phyloP scores from a whole-genome alignment of 495 filamentous ascomycete species.

The Penicillium samsonianum region DNA sequence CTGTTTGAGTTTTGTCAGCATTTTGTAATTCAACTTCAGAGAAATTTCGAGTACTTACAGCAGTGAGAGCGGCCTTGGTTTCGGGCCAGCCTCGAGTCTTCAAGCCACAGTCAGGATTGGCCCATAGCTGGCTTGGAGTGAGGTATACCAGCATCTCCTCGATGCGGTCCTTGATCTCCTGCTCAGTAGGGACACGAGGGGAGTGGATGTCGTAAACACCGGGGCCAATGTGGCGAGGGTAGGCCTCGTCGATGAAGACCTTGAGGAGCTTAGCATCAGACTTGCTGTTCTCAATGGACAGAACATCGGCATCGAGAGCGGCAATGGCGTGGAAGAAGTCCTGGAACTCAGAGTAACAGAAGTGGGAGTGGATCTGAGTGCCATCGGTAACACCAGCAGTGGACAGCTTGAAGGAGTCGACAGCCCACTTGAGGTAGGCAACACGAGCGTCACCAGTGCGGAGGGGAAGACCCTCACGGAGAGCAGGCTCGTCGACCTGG shows the following conservation, averaged over 20 bases:
- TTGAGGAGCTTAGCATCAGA: slow-evolving; percentile 97
- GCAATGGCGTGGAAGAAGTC: slow-evolving; percentile 99
- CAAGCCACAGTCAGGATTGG: slow-evolving; percentile 97
- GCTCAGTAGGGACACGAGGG: slow-evolving; percentile 88
- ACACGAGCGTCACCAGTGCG: slow-evolving; percentile 88
- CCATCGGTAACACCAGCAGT: slow-evolving; percentile 87
- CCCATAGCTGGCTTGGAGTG: slow-evolving; percentile 94
- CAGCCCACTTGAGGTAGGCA: slow-evolving; percentile 94
- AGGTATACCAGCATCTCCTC: slow-evolving; percentile 96
- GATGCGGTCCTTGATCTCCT: slow-evolving; percentile 96
- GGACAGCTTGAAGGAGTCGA: slow-evolving; percentile 93
- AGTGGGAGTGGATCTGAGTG: slow-evolving; percentile 99
- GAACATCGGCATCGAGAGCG: slow-evolving; percentile 94
- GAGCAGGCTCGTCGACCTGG: slow-evolving; percentile 98
- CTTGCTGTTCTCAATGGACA: slow-evolving; percentile 99
- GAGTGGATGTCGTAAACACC: slow-evolving; percentile 99
- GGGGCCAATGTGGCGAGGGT: slow-evolving; percentile 97
- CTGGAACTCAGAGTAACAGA: slow-evolving; percentile 99
- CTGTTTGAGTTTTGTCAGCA: slow-evolving; percentile 36
- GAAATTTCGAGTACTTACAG: background rate
- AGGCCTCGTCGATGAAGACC: slow-evolving; percentile 95
- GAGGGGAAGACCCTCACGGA: slow-evolving; percentile 98
- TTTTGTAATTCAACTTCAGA: background rate
- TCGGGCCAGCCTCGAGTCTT: slow-evolving; percentile 98
- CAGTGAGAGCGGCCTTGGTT: slow-evolving; percentile 86